These are phyloP conservation scores for Aspergillus haitiensis DNA, from an alignment of 495 filamentous ascomycete species.

Conservation along the genomic window DNA sequence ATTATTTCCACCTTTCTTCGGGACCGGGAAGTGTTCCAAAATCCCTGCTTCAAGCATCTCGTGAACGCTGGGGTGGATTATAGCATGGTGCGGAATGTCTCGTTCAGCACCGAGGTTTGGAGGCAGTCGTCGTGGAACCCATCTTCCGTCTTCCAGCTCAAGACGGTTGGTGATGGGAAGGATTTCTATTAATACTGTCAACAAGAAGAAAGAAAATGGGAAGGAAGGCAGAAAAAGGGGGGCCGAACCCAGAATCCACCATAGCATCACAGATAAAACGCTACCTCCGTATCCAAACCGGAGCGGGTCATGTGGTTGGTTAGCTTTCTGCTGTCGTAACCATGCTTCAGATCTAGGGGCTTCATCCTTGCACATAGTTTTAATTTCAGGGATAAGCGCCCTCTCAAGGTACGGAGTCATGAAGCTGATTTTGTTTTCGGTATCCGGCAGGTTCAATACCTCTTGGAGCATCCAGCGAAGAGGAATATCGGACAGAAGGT, in stretches of 20 bases:
- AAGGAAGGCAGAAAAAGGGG: background rate
- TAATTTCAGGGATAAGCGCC: constrained; percentile 2
- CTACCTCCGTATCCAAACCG: constrained; percentile 16
- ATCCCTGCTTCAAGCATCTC: constrained; percentile 23
- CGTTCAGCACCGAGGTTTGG: constrained; percentile 26
- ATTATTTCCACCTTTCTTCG: constrained; percentile 22
- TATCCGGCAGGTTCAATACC: constrained; percentile 24
- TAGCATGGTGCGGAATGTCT: constrained; percentile 20
- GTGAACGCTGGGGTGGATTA: constrained; percentile 25
- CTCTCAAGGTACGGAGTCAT: constrained; percentile 11
- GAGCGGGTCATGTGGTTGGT: constrained; percentile 24
- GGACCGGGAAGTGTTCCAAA: constrained; percentile 17
- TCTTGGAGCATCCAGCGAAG: constrained; percentile 46
- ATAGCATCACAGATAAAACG: constrained; percentile 12
- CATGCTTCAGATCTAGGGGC: constrained; percentile 9
- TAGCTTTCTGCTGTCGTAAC: constrained; percentile 5
- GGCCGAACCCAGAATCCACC: constrained; percentile 23
- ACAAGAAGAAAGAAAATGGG: background rate
- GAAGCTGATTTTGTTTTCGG: constrained; percentile 20
- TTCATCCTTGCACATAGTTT: constrained; percentile 13
- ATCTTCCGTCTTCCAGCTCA: constrained; percentile 31
- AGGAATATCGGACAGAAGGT: constrained; percentile 36
- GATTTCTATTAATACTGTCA: constrained; percentile 26
- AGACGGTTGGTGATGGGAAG: constrained; percentile 39
- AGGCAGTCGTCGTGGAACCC: constrained; percentile 24